Evolutionary conservation across 495 filamentous ascomycete genomes (phyloP).

Genomic region (Halenospora varia): DNA sequence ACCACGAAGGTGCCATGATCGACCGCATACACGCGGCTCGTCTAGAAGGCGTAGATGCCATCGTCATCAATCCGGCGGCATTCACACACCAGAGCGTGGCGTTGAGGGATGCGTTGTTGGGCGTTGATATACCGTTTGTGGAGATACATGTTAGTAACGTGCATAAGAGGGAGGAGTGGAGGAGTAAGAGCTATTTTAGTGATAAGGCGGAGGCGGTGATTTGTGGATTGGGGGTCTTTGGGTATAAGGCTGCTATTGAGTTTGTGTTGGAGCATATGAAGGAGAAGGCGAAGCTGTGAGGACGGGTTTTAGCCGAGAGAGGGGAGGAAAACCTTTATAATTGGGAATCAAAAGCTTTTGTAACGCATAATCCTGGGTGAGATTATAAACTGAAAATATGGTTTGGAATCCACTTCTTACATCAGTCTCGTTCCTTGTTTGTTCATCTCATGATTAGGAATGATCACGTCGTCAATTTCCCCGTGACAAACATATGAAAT

Average conservation of each 20-base stretch:
- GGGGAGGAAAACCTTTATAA: too few species aligned
- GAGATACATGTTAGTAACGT: constrained; percentile 70
- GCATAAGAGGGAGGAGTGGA: constrained; percentile 58
- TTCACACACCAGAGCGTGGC: constrained; percentile 67
- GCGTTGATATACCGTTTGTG: constrained; percentile 62
- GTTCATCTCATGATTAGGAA: too few species aligned
- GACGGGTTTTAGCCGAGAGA: too few species aligned
- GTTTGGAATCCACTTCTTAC: too few species aligned
- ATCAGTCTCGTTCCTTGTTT: too few species aligned
- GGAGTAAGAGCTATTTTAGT: constrained; percentile 62
- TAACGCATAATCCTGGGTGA: too few species aligned
- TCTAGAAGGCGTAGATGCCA: constrained; percentile 43
- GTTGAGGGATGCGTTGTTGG: constrained; percentile 62
- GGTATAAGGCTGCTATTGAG: constrained; percentile 66
- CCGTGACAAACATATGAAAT: too few species aligned
- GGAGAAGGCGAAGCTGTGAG: constrained; percentile 27
- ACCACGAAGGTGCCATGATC: constrained; percentile 61
- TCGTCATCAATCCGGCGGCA: constrained; percentile 68
- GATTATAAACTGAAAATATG: too few species aligned
- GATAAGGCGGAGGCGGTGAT: constrained; percentile 69
- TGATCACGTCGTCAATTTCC: too few species aligned
- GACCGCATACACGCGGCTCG: constrained; percentile 56
- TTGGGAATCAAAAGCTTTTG: too few species aligned
- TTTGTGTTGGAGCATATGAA: constrained; percentile 49
- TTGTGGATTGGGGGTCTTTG: constrained; percentile 62